Percentiles rank a stretch among this genome's conserved stretches.
Evolutionary conservation across 164 flowering plant species (phyloP).

Genomic region (Vitis vinifera): DNA sequence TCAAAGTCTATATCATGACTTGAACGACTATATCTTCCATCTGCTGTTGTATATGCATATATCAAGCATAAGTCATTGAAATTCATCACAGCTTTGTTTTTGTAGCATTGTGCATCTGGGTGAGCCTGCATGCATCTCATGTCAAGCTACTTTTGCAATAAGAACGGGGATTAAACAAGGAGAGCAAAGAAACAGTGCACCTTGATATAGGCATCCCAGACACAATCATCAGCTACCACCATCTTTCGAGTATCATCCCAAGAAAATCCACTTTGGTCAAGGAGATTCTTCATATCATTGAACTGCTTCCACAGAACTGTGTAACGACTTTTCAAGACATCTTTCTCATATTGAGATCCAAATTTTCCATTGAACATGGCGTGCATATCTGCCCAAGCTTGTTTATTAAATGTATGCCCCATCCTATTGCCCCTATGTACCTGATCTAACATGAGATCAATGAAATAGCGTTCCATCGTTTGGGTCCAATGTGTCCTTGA

Average conservation of each 20-base stretch:
- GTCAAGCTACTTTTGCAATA: neutral
- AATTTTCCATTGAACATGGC: slow-evolving; percentile 13
- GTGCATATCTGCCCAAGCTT: slow-evolving; percentile 10
- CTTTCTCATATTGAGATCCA: slow-evolving; percentile 7
- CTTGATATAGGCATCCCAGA: slow-evolving; percentile 24
- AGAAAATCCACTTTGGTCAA: slow-evolving; percentile 17
- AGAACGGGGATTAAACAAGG: neutral
- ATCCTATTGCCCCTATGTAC: slow-evolving; percentile 10
- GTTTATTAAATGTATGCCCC: slow-evolving; percentile 5
- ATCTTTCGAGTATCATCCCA: slow-evolving; percentile 17
- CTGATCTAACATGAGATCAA: slow-evolving; percentile 16
- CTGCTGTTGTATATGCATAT: neutral
- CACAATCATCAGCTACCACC: slow-evolving; percentile 18
- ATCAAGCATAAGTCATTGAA: slow-evolving; percentile 18
- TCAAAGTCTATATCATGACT: too few relatives aligned
- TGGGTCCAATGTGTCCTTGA: too few relatives aligned
- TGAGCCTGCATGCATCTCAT: slow-evolving; percentile 13
- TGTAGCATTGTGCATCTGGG: slow-evolving; percentile 8
- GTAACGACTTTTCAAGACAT: neutral
- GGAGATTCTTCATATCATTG: slow-evolving; percentile 6
- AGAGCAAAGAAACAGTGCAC: neutral
- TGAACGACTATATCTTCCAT: slow-evolving; percentile 6
- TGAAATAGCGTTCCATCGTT: neutral
- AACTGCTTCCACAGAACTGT: slow-evolving; percentile 11
- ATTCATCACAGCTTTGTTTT: slow-evolving; percentile 2